Percentiles rank a stretch among this genome's conserved stretches.
These are phyloP conservation scores for Diaporthe citriasiana DNA, from an alignment of 2,329 filamentous ascomycete genomes.

Conservation along the genomic window DNA sequence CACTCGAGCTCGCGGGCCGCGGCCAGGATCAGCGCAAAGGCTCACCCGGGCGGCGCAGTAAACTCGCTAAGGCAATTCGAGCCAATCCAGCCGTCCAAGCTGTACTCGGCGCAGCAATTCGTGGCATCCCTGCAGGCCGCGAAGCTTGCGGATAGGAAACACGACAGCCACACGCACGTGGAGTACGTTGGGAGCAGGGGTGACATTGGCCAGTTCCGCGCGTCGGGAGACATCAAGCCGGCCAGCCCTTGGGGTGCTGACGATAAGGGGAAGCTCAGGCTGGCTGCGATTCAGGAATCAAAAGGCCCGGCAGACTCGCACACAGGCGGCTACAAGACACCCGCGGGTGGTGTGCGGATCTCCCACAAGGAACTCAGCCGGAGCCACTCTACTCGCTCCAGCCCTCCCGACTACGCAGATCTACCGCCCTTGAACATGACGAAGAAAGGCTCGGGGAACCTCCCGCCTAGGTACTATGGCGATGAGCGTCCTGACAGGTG, in stretches of 20 bases:
- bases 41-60: background rate
- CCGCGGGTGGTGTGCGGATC: background rate
- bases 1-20: constrained; percentile 10
- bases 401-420: constrained; percentile 27
- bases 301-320: background rate
- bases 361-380: constrained; percentile 22
- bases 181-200: constrained; percentile 28
- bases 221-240: constrained; percentile 4
- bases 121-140: constrained; percentile 25
- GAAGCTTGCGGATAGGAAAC: constrained; percentile 29
- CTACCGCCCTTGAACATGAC: constrained; percentile 18
- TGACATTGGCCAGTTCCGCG: constrained; percentile 17
- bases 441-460: constrained; percentile 5
- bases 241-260: constrained; percentile 16
- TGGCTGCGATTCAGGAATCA: constrained; percentile 9
- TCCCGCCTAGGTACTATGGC: constrained; percentile 25
- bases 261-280: constrained; percentile 18
- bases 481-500: constrained; percentile 31
- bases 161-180: constrained; percentile 28
- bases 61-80: constrained; percentile 26
- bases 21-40: constrained; percentile 1
- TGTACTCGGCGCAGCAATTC: constrained; percentile 32
- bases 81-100: constrained; percentile 28
- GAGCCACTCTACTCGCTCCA: constrained; percentile 10
- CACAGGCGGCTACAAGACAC: background rate